These are phyloP conservation scores for Ceratobasidium sp. DNA, from an alignment of 1,284 basidiomycete species.

Conservation along the genomic window DNA sequence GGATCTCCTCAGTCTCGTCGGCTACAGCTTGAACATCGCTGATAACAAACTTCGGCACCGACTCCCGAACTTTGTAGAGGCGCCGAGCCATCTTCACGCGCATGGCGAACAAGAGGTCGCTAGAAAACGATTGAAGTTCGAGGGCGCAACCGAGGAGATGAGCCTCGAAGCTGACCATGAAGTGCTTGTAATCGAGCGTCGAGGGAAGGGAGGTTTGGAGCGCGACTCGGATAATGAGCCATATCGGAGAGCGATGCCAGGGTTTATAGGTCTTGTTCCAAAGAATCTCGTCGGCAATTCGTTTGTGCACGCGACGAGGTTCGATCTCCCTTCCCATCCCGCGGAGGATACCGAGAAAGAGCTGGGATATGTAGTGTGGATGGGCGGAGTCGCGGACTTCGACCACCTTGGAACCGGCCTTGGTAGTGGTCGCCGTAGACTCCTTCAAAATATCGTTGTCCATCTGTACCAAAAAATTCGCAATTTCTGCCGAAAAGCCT, in stretches of 20 bases:
- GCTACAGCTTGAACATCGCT: conserved; percentile 48
- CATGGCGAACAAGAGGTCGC: conserved; percentile 57
- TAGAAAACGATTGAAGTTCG: conserved; percentile 48
- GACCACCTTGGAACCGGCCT: conserved; percentile 45
- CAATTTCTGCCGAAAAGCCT: conserved; percentile 54
- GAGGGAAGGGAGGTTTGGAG: conserved; percentile 60
- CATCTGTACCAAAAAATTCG: conserved; percentile 58
- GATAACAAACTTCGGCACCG: conserved; percentile 50
- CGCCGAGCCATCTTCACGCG: conserved; percentile 59
- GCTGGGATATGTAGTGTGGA: conserved; percentile 61
- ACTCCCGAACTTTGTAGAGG: conserved; percentile 57
- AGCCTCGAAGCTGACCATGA: conserved; percentile 62
- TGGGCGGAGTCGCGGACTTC: conserved; percentile 57
- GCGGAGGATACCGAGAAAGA: conserved; percentile 61
- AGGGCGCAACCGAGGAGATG: conserved; percentile 52
- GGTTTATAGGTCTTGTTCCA: conserved; percentile 59
- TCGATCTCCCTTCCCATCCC: conserved; percentile 54
- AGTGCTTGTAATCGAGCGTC: conserved; percentile 60
- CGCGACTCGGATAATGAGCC: conserved; percentile 64
- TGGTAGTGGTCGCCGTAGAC: conserved; percentile 50
- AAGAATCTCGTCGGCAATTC: conserved; percentile 63
- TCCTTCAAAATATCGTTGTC: conserved; percentile 50
- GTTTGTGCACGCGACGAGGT: conserved; percentile 57
- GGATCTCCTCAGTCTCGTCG: conserved; percentile 46
- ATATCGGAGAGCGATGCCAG: conserved; percentile 65